Conservation (phyloP, 2,329 filamentous ascomycete genomes). For the Amylocarpus encephaloides region DNA sequence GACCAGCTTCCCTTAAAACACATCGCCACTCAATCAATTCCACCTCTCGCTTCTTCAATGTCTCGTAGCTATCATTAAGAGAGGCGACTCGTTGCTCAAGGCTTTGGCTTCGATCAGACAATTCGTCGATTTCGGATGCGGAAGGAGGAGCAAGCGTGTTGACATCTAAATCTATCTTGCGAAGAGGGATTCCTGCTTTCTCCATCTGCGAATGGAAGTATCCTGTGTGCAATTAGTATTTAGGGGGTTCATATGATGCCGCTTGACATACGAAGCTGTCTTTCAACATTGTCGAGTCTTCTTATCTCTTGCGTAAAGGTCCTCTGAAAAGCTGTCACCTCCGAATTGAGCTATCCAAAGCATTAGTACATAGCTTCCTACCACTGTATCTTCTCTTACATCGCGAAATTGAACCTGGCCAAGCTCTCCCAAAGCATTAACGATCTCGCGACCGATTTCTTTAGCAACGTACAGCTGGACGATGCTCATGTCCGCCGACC, state of each 20-base stretch:
- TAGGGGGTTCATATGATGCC: not conserved
- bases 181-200: slow-evolving; percentile 77
- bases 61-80: slow-evolving; percentile 97
- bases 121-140: slow-evolving; percentile 92
- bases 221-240: slow-evolving; percentile 43
- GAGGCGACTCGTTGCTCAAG: slow-evolving; percentile 87
- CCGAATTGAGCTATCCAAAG: slow-evolving; percentile 70
- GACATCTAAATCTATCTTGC: slow-evolving; percentile 85
- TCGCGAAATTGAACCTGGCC: slow-evolving; percentile 96
- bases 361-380: slow-evolving; percentile 16
- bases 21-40: slow-evolving; percentile 98
- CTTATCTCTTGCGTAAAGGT: slow-evolving; percentile 98
- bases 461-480: slow-evolving; percentile 99
- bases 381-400: slow-evolving; percentile 44
- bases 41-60: slow-evolving; percentile 92
- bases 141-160: slow-evolving; percentile 82
- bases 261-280: slow-evolving; percentile 75
- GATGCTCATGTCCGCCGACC: slow-evolving; percentile 99
- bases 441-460: slow-evolving; percentile 96
- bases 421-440: slow-evolving; percentile 92
- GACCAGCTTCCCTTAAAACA: slow-evolving; percentile 91
- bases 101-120: slow-evolving; percentile 85
- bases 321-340: slow-evolving; percentile 89
- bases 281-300: slow-evolving; percentile 94
- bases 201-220: slow-evolving; percentile 97